Evolutionary conservation across 225 moss, liverwort and hornwort genomes (phyloP).

Genomic region (Neckera pumila): DNA sequence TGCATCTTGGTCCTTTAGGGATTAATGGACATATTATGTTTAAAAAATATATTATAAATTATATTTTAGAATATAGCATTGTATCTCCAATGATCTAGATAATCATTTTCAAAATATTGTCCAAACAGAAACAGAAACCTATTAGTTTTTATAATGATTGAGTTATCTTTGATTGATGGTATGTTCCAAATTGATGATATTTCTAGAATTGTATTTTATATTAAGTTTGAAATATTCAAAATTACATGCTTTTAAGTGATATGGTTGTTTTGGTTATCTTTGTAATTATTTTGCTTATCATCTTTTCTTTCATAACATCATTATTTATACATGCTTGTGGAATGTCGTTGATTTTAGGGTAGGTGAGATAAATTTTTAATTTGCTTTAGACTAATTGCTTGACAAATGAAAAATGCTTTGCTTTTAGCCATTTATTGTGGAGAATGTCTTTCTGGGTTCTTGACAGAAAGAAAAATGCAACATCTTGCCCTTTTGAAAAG

Average conservation of each 20-base stretch:
- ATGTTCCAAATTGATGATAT: too few relatives aligned
- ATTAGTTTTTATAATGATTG: too few relatives aligned
- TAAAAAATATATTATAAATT: neutral
- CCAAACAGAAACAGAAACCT: neutral
- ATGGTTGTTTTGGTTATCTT: too few relatives aligned
- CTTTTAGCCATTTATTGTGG: too few relatives aligned
- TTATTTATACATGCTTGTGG: neutral
- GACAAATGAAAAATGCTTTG: neutral
- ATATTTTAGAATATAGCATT: neutral
- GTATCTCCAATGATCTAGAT: neutral
- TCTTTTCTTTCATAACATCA: neutral
- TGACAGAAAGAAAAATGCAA: accelerated
- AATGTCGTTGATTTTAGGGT: neutral
- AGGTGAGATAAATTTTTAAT: neutral
- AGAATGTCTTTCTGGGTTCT: neutral
- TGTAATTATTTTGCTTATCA: neutral
- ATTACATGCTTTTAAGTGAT: neutral
- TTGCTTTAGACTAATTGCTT: neutral
- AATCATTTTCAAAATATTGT: accelerated
- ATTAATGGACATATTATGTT: neutral
- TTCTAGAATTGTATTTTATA: neutral
- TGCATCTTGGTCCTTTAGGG: too few relatives aligned
- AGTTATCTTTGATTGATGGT: neutral
- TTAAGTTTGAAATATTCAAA: neutral
- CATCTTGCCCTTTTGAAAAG: neutral